Percentiles rank a stretch among this genome's conserved stretches.
These are phyloP conservation scores for Boletus rufocinnamomeus DNA, from an alignment of 768 basidiomycete species.

Conservation along the genomic window DNA sequence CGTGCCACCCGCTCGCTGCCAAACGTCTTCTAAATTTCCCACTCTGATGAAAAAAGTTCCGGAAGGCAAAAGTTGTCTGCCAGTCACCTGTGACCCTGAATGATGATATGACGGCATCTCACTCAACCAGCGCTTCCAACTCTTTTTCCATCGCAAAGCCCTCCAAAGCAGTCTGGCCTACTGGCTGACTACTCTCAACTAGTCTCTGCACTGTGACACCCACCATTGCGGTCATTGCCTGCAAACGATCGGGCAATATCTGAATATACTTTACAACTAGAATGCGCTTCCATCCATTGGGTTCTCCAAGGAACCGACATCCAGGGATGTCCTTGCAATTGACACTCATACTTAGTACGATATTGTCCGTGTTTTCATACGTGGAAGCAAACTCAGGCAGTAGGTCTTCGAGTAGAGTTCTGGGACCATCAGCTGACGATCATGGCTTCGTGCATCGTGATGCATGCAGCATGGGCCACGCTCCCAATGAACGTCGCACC, in stretches of 20 bases:
- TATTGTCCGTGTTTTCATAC: constrained; percentile 3
- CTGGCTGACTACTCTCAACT: too few species aligned
- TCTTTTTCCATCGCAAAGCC: too few species aligned
- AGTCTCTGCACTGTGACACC: not conserved
- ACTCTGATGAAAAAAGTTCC: too few species aligned
- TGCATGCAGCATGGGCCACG: constrained; percentile 27
- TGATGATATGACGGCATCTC: not conserved
- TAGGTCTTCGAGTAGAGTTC: not conserved
- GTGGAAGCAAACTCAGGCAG: constrained; percentile 20
- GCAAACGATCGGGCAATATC: too few species aligned
- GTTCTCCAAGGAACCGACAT: not conserved
- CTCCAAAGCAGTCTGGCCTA: too few species aligned
- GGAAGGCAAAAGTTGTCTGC: not conserved
- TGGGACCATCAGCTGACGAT: not conserved
- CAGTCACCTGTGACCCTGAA: not conserved
- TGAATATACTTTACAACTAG: too few species aligned
- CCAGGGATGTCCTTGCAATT: not conserved
- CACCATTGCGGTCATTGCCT: not conserved
- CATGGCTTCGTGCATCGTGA: too few species aligned
- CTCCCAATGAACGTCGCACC: constrained; percentile 27
- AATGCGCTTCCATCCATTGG: not conserved
- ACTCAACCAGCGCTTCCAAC: not conserved
- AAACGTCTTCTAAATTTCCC: not conserved
- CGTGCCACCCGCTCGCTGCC: too few species aligned
- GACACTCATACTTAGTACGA: not conserved